Base-by-base conservation (phyloP, 2,329 filamentous ascomycete genomes). In the Venturia oleaginea region DNA sequence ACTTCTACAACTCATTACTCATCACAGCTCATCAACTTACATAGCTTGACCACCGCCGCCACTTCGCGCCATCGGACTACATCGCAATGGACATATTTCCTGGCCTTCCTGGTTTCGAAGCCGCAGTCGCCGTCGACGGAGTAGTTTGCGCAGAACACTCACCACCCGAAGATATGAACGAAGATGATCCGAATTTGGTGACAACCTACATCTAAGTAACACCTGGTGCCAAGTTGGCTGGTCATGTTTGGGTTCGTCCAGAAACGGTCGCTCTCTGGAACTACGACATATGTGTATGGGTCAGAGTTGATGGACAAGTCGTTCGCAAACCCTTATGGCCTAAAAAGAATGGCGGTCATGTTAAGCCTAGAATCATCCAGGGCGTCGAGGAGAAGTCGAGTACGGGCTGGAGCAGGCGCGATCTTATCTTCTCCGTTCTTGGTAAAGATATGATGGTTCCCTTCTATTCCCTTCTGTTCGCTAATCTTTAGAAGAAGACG, bases 171-270 rank as follows among this genome's bases (percentile, higher is more conserved):
- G 54, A 30, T 13, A 27, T 22, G 22, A 32, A 46, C 17, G 42
- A 27, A 5, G 38, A 46, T 37, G n/a, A 62, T 3, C n/a, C n/a
- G 19, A 46, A 32, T 4, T n/a, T 61, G 3, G 66, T 65, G 0
- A 63, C 70, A 2, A 76, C 71, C 30, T 76, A 75, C 59, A 68
- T 76, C 19, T 71, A 75, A 57, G 70, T 71, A 0, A 65, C 40
- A 2, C 71, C 72, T 1, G 72, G 68, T 8, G 67, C 69, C 0
- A 61, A 69, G 2, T 74, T 76, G 51, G 63, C 54, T 2, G 63
- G 72, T 6, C 51, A 42, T 8, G 65, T 67, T 15, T 43, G 15
- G 15, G 42, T 43, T 17, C 42, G 42, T 17, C 42, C 42, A n/a
- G 42, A 43, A n/a, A n/a, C 42, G 19, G 15, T 43, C 15, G 42